Conservation (phyloP, 2,329 filamentous ascomycete genomes). For the Apiospora aurea region DNA sequence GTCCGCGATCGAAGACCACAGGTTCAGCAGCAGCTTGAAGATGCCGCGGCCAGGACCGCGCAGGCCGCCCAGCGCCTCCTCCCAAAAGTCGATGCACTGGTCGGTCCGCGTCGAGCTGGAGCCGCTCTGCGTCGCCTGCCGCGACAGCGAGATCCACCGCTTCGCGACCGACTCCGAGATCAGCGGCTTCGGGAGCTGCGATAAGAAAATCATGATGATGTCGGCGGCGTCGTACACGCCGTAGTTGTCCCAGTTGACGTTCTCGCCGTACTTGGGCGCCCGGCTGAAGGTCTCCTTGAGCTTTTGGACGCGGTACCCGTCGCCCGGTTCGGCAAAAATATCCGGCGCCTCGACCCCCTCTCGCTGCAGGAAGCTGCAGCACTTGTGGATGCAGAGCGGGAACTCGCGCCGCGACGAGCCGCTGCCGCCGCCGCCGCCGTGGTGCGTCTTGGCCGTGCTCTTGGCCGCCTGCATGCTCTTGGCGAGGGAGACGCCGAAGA, state of each 20-base stretch:
- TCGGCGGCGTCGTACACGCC: constrained; percentile 51
- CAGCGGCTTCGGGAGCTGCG: constrained; percentile 48
- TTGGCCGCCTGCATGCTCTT: constrained; percentile 50
- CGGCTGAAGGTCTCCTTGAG: constrained; percentile 48
- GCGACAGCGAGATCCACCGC: constrained; percentile 50
- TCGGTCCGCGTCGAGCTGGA: constrained; percentile 46
- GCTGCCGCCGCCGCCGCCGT: constrained; percentile 42
- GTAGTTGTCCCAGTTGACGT: constrained; percentile 46
- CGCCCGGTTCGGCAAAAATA: constrained; percentile 47
- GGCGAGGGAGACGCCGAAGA: constrained; percentile 50
- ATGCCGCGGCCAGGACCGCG: constrained; percentile 46
- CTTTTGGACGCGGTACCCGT: constrained; percentile 42
- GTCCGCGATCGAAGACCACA: constrained; percentile 52
- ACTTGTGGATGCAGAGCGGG: constrained; percentile 51
- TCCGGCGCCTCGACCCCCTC: constrained; percentile 44
- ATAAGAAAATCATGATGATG: constrained; percentile 48
- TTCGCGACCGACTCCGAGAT: constrained; percentile 47
- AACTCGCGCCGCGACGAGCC: constrained; percentile 48
- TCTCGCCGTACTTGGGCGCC: constrained; percentile 47
- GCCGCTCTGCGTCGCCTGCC: constrained; percentile 46
- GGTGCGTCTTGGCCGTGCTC: constrained; percentile 48
- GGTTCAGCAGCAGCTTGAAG: constrained; percentile 51
- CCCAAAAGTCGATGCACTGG: constrained; percentile 55
- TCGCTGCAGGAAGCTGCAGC: constrained; percentile 47
- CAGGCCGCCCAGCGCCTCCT: constrained; percentile 51